A percentile compares a stretch with the other conserved stretches of the same genome.
Evolutionary conservation across 164 flowering plant species (phyloP).

Genomic region (Vitis riparia): DNA sequence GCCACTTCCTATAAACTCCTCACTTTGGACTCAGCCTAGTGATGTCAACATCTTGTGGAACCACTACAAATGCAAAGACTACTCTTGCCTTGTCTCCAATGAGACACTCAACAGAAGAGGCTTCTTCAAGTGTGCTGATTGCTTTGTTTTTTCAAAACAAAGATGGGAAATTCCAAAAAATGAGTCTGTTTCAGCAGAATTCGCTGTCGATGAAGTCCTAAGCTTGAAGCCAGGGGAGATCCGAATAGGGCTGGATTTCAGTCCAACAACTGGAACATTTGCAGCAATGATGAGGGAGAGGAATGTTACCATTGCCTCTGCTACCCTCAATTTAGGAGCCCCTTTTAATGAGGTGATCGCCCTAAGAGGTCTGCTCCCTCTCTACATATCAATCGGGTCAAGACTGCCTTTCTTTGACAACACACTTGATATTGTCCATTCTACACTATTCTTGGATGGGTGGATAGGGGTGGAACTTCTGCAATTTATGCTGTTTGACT

Average conservation of each 20-base stretch:
- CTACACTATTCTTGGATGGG: conserved; percentile 39
- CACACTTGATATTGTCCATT: conserved; percentile 41
- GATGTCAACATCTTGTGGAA: conserved; percentile 34
- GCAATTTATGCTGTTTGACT: conserved; percentile 39
- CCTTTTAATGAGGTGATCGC: conserved; percentile 47
- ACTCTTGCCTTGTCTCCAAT: conserved; percentile 34
- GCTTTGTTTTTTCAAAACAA: conserved; percentile 31
- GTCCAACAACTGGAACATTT: conserved; percentile 45
- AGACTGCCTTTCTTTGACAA: conserved; percentile 45
- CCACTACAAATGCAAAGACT: conserved; percentile 38
- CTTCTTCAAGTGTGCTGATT: conserved; percentile 41
- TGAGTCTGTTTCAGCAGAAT: conserved; percentile 30
- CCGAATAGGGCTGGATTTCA: conserved; percentile 41
- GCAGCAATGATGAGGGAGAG: conserved; percentile 45
- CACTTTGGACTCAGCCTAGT: conserved; percentile 38
- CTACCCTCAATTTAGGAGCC: conserved; percentile 42
- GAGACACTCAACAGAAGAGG: conserved; percentile 28
- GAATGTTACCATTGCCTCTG: conserved; percentile 38
- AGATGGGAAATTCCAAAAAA: conserved; percentile 27
- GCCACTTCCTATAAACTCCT: conserved; percentile 28
- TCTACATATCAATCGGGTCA: conserved; percentile 34
- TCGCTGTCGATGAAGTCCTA: conserved; percentile 39
- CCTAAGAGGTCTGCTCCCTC: conserved; percentile 40
- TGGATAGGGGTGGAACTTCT: conserved; percentile 42
- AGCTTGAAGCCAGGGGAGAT: conserved; percentile 38